A percentile compares a stretch with the other conserved stretches of the same genome.
Conservation (phyloP, 306 rosid species). For the Datisca glomerata region DNA sequence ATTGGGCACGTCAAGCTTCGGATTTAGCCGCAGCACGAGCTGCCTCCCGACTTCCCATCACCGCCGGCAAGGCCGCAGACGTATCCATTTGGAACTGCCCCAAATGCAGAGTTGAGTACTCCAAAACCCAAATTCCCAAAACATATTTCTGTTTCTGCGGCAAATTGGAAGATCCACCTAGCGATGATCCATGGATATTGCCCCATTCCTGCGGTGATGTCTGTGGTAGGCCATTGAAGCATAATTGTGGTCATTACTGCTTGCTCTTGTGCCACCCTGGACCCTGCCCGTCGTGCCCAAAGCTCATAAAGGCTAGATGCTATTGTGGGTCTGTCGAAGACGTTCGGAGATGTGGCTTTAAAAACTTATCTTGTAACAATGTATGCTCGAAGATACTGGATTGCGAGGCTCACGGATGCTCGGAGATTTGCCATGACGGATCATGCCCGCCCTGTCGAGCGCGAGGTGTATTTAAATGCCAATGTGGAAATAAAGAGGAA, state of each 20-base stretch:
- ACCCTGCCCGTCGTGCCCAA: constrained; percentile 90
- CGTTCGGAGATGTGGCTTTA: constrained; percentile 70
- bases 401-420: constrained; percentile 53
- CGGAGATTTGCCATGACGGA: constrained; percentile 59
- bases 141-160: constrained; percentile 73
- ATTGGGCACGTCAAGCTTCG: constrained; percentile 88
- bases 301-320: constrained; percentile 56
- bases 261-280: constrained; percentile 86
- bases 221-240: constrained; percentile 57
- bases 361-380: constrained; percentile 50
- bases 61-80: constrained; percentile 32
- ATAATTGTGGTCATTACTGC: constrained; percentile 71
- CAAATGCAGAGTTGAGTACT: constrained; percentile 63
- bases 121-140: constrained; percentile 56
- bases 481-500: constrained; percentile 53
- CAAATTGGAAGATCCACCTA: constrained; percentile 55
- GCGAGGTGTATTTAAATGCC: constrained; percentile 36
- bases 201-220: constrained; percentile 94
- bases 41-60: constrained; percentile 55
- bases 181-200: constrained; percentile 84
- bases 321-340: constrained; percentile 55
- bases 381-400: constrained; percentile 43
- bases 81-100: constrained; percentile 81
- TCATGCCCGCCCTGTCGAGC: constrained; percentile 54
- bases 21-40: constrained; percentile 62